Percentiles rank a stretch among this genome's conserved stretches.
phyloP scores from a whole-genome alignment of 345 rosid genomes.

The Luvunga scandens region DNA sequence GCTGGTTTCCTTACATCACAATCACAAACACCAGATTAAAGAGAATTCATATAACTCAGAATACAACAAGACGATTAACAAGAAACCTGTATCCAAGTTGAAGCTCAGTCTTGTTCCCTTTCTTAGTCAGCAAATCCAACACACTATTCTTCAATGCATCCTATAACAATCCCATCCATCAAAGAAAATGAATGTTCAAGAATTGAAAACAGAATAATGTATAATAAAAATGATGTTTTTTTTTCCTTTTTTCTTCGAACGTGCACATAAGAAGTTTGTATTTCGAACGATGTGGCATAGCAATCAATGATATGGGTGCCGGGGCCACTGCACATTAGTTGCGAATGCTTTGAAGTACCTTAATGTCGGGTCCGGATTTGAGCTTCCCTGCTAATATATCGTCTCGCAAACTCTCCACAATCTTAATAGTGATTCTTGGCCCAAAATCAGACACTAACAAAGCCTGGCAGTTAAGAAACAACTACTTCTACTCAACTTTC shows the following conservation, averaged over 20 bases:
- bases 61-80: background rate
- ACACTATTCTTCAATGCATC: slow-evolving; percentile 82
- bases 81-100: slow-evolving; percentile 78
- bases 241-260: no score
- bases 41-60: background rate
- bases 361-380: slow-evolving; percentile 87
- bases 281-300: background rate
- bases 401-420: slow-evolving; percentile 80
- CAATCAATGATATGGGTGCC: background rate
- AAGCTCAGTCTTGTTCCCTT: slow-evolving; percentile 78
- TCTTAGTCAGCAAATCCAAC: slow-evolving; percentile 60
- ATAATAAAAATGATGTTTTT: background rate
- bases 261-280: background rate
- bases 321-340: no score
- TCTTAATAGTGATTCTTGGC: slow-evolving; percentile 80
- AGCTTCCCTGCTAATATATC: slow-evolving; percentile 83
- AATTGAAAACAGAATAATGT: background rate
- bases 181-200: background rate
- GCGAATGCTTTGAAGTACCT: slow-evolving; percentile 37
- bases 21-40: background rate
- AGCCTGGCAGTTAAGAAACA: slow-evolving; percentile 39
- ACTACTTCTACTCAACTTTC: background rate
- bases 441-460: slow-evolving; percentile 92
- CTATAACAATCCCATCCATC: slow-evolving; percentile 30
- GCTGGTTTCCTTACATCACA: slow-evolving; percentile 75